Evolutionary conservation across 345 rosid species (phyloP).

Genomic region (Corchorus olitorius): DNA sequence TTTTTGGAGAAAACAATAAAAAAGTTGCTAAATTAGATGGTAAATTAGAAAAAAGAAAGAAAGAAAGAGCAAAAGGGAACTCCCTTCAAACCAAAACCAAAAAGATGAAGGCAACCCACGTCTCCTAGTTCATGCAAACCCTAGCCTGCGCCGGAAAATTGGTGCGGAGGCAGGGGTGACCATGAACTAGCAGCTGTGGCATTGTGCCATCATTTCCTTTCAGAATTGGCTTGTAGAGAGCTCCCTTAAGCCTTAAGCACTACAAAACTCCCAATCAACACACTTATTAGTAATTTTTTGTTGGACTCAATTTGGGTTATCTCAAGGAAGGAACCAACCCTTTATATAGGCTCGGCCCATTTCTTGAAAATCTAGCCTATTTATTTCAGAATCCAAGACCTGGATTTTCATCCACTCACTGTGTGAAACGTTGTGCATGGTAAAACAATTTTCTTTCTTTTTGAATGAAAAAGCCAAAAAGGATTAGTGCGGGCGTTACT

Average conservation of each 20-base stretch:
- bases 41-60: too few species aligned
- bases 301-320: not conserved
- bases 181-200: conserved; percentile 67
- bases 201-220: conserved; percentile 44
- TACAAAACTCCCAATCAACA: not conserved
- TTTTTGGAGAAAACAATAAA: too few species aligned
- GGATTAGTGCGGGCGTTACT: too few species aligned
- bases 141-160: conserved; percentile 31
- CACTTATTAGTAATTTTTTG: too few species aligned
- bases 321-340: not conserved
- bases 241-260: conserved; percentile 23
- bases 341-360: not conserved
- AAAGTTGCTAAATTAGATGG: too few species aligned
- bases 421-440: not conserved
- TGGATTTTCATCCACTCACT: not conserved
- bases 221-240: conserved; percentile 51
- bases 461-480: too few species aligned
- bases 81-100: conserved; percentile 72
- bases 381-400: not conserved
- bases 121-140: conserved; percentile 68
- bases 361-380: not conserved
- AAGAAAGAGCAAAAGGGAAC: conserved; percentile 27
- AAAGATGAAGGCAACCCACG: conserved; percentile 39
- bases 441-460: too few species aligned
- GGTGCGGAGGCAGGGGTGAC: conserved; percentile 41